Percentiles rank a stretch among this genome's conserved stretches.
phyloP scores from a whole-genome alignment of 192 early-diverging fungal genomes.

The Paraglomus brasilianum region DNA sequence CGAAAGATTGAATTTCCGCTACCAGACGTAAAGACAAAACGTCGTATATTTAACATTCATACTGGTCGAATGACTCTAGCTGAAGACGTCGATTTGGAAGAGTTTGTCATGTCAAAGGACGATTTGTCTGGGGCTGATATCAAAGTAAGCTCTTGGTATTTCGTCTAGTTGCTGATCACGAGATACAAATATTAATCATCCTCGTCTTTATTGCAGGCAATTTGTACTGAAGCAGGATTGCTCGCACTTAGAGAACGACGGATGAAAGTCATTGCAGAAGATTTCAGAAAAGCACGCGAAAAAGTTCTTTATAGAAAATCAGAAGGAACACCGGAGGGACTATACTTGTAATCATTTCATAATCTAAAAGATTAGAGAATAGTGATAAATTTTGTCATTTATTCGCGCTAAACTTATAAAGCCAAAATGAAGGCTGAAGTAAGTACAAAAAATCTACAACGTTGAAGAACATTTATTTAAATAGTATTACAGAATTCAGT shows the following conservation, averaged over 20 bases:
- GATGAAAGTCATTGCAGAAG: slow-evolving; percentile 98
- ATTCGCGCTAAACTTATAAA: too few species aligned
- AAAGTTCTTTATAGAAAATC: slow-evolving; percentile 98
- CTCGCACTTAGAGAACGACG: slow-evolving; percentile 95
- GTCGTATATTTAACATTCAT: slow-evolving; percentile 95
- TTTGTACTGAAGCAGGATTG: slow-evolving; percentile 99
- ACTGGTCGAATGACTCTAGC: slow-evolving; percentile 93
- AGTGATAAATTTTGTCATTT: too few species aligned
- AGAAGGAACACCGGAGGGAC: slow-evolving; percentile 97
- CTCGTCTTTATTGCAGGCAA: slow-evolving; percentile 61
- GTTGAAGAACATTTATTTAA: too few species aligned
- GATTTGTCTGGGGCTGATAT: slow-evolving; percentile 98
- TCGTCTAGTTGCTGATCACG: background rate
- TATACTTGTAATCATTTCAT: slow-evolving; percentile 80
- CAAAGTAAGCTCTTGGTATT: slow-evolving; percentile 56
- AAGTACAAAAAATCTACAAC: too few species aligned
- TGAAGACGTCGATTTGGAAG: slow-evolving; percentile 96
- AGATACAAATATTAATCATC: background rate
- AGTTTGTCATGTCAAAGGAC: slow-evolving; percentile 99
- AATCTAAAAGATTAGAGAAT: too few species aligned
- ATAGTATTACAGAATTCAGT: too few species aligned
- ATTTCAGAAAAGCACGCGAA: slow-evolving; percentile 96
- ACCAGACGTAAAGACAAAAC: slow-evolving; percentile 96
- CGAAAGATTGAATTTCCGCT: slow-evolving; percentile 99
- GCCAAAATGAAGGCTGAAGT: too few species aligned